Evolutionary conservation across 2,329 filamentous ascomycete genomes (phyloP), one percentile per base, ranked within the genome.

Genomic region (Exophiala spinifera): DNA sequence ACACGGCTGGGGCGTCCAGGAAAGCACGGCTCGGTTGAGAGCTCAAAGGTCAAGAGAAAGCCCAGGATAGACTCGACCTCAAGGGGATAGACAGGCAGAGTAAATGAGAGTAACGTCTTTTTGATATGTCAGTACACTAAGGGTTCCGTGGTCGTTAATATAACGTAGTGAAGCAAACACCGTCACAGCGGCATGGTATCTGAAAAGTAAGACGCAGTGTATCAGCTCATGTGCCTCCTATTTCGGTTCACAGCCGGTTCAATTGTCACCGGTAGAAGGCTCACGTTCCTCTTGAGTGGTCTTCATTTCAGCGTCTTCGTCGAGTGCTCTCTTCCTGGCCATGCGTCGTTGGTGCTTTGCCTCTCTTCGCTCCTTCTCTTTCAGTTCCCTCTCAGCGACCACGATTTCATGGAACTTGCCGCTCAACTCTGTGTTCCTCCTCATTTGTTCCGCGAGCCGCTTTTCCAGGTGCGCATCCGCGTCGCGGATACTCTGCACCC

Each of bases 1-100:
- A 62, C 66, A 87, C 56, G 86, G 85, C 4, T 95, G 86, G 86
- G 89, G 89, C 0, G 84, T 89, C 20, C 72, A 73, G 60, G 76
- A 75, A 59, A 77, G 71, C 53, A 57, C 73, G 53, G 55, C 55
- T 15, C 64, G 69, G 40, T n/a, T 59, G 44, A 50, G 57, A 25
- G 39, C 34, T 13, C n/a, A 25, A 8, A 44, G 34, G 34, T 25
- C 17, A 13, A 14, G n/a, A 2, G 21, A 42, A 23, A 5, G 8
- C 15, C 19, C 21, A 15, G 37, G 17, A 20, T 33, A 50, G 15
- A 31, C 8, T 25, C n/a, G 14, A 23, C n/a, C 19, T 19, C 39
- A 7, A 23, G n/a, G 37, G 34, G 4, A 28, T 28, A 44, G 42
- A 44, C 42, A 28, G 25, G 25, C 14, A 44, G 20, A 28, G 20